Evolutionary conservation across 768 basidiomycete species (phyloP).

Genomic region (Termitomyces sp.): DNA sequence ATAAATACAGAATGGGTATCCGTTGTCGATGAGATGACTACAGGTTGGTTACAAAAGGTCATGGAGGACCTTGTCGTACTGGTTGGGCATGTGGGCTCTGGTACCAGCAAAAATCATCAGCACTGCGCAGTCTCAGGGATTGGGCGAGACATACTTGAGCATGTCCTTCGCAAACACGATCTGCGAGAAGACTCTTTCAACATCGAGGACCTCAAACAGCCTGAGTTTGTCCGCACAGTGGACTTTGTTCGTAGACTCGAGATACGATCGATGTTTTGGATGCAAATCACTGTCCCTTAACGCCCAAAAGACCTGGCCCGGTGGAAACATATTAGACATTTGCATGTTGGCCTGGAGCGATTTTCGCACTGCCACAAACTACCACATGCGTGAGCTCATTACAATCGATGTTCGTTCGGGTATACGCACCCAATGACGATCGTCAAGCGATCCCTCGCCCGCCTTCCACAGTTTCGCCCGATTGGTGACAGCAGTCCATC

Average conservation of each 20-base stretch:
- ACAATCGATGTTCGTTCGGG: background rate
- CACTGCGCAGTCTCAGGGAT: background rate
- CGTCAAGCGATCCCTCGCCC: constrained; percentile 46
- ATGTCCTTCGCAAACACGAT: constrained; percentile 80
- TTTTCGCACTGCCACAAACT: constrained; percentile 80
- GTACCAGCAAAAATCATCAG: background rate
- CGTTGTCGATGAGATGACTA: background rate
- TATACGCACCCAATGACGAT: constrained; percentile 47
- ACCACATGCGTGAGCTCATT: background rate
- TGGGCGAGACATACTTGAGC: constrained; percentile 51
- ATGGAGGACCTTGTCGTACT: constrained; percentile 72
- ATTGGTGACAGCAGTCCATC: constrained; percentile 42
- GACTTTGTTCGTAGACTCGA: constrained; percentile 13
- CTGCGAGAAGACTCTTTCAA: constrained; percentile 74
- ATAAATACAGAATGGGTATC: constrained; percentile 6
- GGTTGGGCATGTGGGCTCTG: constrained; percentile 75
- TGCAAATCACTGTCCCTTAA: constrained; percentile 69
- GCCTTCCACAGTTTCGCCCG: constrained; percentile 58
- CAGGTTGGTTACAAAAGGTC: constrained; percentile 47
- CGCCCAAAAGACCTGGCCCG: constrained; percentile 77
- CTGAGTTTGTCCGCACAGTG: constrained; percentile 48
- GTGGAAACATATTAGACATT: constrained; percentile 65
- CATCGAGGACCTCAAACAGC: constrained; percentile 73
- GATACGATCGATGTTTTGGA: constrained; percentile 42
- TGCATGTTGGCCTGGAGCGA: constrained; percentile 85